Base-by-base conservation (phyloP, 1,284 basidiomycete species). In the Pterula multifida region DNA sequence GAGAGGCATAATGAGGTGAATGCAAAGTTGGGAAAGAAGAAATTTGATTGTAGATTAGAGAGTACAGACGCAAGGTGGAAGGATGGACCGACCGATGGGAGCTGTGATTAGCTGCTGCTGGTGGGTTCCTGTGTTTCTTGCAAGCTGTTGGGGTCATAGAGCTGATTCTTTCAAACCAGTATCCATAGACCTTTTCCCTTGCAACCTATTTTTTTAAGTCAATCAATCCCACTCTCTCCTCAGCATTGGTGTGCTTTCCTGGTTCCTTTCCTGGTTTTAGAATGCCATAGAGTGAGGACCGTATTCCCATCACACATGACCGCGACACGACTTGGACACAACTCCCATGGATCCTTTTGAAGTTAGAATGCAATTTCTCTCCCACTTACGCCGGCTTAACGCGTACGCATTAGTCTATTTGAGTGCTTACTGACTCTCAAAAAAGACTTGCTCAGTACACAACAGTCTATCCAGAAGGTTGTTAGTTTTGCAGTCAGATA, bases 1-100 rank as follows among this genome's bases (percentile, higher is more conserved):
- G 76, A 86, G 66, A 70, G 86, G 58, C 93, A 97, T 64, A 96
- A 97, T 60, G 85, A 86, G 58, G 91, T 97, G 48, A 97, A 95
- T 60, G 70, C 70, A 59, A 80, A 83, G 63, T 68, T 96, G 48
- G 90, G 92, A 47, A 96, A 95, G 73, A 70, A 74, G 52, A 65
- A 48, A 48, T 96, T 95, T 65, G 79, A 89, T 61, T 97, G 93
- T 62, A 61, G 67, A n/a, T 32, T 50, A 42, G 26, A 46, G 48
- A 87, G 76, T 58, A 76, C 85, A 49, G 81, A 88, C 57, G 81
- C 86, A 67, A 70, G 93, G 58, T 97, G 94, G 94, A 89, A 78
- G 68, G 89, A 93, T 62, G 93, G 93, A 1, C 89, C 90, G 44
- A 61, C 64, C 13, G 90, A 96, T 65, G 90, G 90, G 22, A 79